phyloP scores from a whole-genome alignment of 106 monocot genomes.

The Dioscorea zingiberensis region DNA sequence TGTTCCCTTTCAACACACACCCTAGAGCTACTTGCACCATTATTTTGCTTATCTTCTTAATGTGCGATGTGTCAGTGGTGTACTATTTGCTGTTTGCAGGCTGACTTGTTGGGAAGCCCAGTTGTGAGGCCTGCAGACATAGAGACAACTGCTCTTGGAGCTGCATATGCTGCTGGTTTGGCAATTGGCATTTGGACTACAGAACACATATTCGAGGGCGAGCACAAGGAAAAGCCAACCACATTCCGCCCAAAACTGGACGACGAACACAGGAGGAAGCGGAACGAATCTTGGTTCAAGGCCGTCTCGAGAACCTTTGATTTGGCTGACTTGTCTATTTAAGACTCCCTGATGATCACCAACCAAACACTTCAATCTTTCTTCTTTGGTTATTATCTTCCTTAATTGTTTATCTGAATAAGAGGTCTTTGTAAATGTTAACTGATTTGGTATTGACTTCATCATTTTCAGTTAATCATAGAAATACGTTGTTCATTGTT shows the following conservation, averaged over 20 bases:
- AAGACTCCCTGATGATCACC: not conserved
- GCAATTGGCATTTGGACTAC: slow-evolving; percentile 69
- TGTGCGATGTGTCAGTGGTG: no score
- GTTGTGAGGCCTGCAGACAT: slow-evolving; percentile 72
- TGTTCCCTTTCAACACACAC: no score
- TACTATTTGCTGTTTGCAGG: slow-evolving; percentile 42
- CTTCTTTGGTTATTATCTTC: no score
- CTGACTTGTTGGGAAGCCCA: slow-evolving; percentile 71
- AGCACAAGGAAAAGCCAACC: slow-evolving; percentile 30
- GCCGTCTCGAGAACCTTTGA: slow-evolving; percentile 77
- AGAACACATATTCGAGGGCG: slow-evolving; percentile 47
- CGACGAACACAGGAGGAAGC: slow-evolving; percentile 49
- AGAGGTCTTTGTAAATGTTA: no score
- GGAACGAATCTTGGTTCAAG: slow-evolving; percentile 73
- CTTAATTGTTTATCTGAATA: no score
- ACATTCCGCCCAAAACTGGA: slow-evolving; percentile 52
- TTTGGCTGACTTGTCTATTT: slow-evolving; percentile 62
- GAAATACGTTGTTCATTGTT: no score
- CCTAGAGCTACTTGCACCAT: no score
- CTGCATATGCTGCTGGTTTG: slow-evolving; percentile 82
- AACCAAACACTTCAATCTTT: not conserved
- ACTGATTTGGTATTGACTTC: no score
- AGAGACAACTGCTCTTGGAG: slow-evolving; percentile 86
- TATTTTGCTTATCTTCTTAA: no score
- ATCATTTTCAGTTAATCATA: no score